Base-by-base conservation (phyloP, 1,139 yeast species). In the Entelexis sorbosivorans region DNA sequence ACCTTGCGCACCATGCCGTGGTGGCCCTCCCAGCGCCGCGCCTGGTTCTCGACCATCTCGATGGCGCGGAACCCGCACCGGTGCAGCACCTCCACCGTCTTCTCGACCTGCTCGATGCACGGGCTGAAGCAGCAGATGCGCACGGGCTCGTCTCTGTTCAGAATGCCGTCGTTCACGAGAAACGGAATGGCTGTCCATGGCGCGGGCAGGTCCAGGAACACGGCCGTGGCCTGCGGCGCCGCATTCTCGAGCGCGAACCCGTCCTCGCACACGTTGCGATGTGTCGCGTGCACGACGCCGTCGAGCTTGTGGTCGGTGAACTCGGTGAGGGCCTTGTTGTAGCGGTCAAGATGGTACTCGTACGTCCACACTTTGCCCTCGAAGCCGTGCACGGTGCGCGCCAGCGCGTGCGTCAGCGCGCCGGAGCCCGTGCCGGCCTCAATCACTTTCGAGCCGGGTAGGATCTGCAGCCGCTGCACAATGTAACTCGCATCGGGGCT, bases 391-490 rank as follows among this genome's bases (percentile, higher is more conserved):
- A 84, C 81, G 0, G 91, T 78, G 61, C 99, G 75, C 2, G 95
- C 84, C 66, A 91, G 78, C 0, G 96, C 82, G 68, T 93, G 99
- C 5, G 96, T 84, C 63, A 93, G 86, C 1, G 96, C 87, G 0
- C 94, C 99, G 6, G 95, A 85, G 1, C 98, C 99, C 0, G 99
- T 93, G 38, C 99, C 99, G 0, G 97, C 96, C 67, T 93, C 99
- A 49, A 93, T 82, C 14, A 91, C 93, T 58, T 79, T 70, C 1
- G 88, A 76, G 0, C 93, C 93, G 20, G 85, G 78, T 13, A 77
- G 70, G 49, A 93, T 81, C 46, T 78, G 76, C 58, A 91, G 70
- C 61, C 96, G 70, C 65, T 89, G 95, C 58, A 84, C 76, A 52
- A 93, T 88, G 63, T 87, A 91, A 29, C 95, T 79, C 2, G 96